Evolutionary conservation across 257 asterid genomes (phyloP), one percentile per base, ranked within the genome.

Genomic region (Coffea eugenioides): DNA sequence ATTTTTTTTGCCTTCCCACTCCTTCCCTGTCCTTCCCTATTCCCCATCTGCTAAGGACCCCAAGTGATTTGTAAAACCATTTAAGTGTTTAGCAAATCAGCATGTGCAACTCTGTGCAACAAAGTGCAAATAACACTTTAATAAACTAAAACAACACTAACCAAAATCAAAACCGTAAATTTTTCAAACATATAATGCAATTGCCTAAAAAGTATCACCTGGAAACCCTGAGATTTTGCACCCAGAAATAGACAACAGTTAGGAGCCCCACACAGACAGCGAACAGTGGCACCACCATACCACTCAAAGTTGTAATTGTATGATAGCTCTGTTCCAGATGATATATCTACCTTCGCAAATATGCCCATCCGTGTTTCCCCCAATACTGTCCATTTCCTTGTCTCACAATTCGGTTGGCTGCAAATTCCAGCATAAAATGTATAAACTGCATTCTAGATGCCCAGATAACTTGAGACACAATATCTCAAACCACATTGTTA

Each of bases 151-250:
- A 65, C 18, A 79, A 23, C 16, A 5, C n/a, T 41, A 25, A 61
- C 21, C 72, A n/a, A n/a, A 71, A 18, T 39, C 21, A 13, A 36
- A 49, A 31, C 12, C 45, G 16, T 27, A 16, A 25, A 16, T 72
- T 73, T 48, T 43, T 27, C 62, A 56, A 52, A 34, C 57, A 78
- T 16, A 73, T 68, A 1, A 52, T 43, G 41, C 52, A 49, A 20
- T 79, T 62, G 41, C 59, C 36, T 0, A 39, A 27, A 0, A 23
- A 56, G 6, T 20, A 78, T 77, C 78, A 95, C 99, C 97, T 90
- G 97, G 89, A 95, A 95, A 82, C 97, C 97, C 71, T 92, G 97
- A 86, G 99, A 95, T 86, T 91, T 93, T 83, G 97, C 98, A 79
- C 99, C 98, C 77, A 95, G 98, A 88, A 92, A 95, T 78, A 90